Evolutionary conservation across 2,329 filamentous ascomycete genomes (phyloP), one percentile per base, ranked within the genome.

Genomic region (Tolypocladium tundrense): DNA sequence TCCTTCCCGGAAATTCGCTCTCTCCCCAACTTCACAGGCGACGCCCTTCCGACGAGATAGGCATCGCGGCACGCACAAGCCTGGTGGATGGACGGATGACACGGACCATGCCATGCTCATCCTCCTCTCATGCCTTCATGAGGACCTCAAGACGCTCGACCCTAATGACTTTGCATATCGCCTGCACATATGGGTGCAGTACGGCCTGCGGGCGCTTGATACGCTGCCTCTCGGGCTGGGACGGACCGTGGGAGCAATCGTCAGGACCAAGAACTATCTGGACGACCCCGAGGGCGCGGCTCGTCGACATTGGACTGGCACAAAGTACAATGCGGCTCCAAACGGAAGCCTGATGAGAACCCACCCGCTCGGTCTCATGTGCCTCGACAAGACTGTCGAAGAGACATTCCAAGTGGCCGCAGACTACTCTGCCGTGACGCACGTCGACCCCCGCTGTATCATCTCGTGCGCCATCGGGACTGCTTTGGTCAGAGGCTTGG

Each of bases 311-410:
- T 82, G 79, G 79, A 64, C 71, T 19, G 70, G 70, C 4, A 67
- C 69, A 1, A 68, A 68, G 0, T 71, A 71, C 52, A 65, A 72
- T 4, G 69, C 70, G 4, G 79, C 79, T 0, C 76, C 79, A 0
- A 82, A 82, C 56, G 79, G 79, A 1, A 79, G 76, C 50, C 62
- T 82, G 14, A 82, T 82, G 79, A 65, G 79, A 10, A 81, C 78
- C 10, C 78, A 81, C 57, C 76, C 77, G 0, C 66, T 81, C 16
- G 79, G 78, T 0, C 62, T 81, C 7, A 75, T 81, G 59, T 77
- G 76, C 50, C 57, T 80, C 11, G 65, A 65, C 40, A 67, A 72
- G 53, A 68, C 63, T 1, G 67, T 77, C 10, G 70, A 73, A 8
- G 73, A 77, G 63, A 74, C 75, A 0, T 82, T 79, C 60, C 65